A percentile compares a stretch with the other conserved stretches of the same genome.
These are phyloP conservation scores for Meredithiella fracta DNA, from an alignment of 2,329 filamentous ascomycete genomes.

Conservation along the genomic window DNA sequence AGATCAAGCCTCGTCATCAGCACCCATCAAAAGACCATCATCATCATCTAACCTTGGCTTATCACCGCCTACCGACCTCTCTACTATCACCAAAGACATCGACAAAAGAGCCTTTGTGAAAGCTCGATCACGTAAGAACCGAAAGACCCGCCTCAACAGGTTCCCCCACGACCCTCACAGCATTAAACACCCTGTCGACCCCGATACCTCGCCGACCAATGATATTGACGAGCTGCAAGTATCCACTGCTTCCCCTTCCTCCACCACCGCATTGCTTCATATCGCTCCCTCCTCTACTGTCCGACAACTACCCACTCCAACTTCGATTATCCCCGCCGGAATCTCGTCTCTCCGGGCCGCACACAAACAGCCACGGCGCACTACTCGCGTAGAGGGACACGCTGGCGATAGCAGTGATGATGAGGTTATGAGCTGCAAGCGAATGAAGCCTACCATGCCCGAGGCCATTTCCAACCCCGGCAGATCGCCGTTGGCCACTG, in stretches of 20 bases:
- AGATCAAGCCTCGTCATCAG: not conserved
- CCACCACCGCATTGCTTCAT: too few species aligned
- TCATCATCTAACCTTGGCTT: not conserved
- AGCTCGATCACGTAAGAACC: not conserved
- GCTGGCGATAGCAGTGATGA: constrained; percentile 4
- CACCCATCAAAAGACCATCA: not conserved
- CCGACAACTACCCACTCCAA: not conserved
- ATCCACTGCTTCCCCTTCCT: not conserved
- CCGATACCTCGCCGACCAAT: not conserved
- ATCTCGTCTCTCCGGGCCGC: not conserved
- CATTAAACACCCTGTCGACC: not conserved
- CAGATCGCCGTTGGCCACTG: too few species aligned
- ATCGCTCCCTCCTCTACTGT: too few species aligned
- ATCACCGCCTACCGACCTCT: not conserved
- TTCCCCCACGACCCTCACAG: not conserved
- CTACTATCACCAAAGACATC: not conserved
- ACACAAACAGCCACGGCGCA: not conserved
- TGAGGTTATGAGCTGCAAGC: not conserved
- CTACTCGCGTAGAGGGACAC: not conserved
- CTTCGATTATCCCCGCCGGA: not conserved
- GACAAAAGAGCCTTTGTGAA: not conserved
- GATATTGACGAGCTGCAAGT: constrained; percentile 9
- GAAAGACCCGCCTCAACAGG: constrained; percentile 1
- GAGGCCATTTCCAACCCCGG: not conserved
- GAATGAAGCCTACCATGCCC: not conserved